phyloP scores from a whole-genome alignment of 768 basidiomycete genomes.

The Daedalea quercina region DNA sequence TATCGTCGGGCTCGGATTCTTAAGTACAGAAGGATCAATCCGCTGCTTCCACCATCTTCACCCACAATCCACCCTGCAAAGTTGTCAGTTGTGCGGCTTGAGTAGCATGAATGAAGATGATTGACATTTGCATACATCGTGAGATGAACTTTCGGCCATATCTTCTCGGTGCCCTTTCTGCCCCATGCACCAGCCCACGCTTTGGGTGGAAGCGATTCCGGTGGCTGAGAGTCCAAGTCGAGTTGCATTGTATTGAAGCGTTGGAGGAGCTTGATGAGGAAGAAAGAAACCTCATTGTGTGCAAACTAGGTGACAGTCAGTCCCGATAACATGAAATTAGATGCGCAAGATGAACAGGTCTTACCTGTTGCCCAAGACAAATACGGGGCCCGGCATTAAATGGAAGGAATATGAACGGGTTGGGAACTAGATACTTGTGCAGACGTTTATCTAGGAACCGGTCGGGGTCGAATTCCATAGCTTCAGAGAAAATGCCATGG shows the following conservation, averaged over 20 bases:
- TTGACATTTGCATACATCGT: too few species aligned
- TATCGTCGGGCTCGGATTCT: too few species aligned
- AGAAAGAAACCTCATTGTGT: constrained; percentile 59
- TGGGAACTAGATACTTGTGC: constrained; percentile 52
- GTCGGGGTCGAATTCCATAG: constrained; percentile 64
- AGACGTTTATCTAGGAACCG: constrained; percentile 62
- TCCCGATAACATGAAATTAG: background rate
- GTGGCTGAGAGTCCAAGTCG: constrained; percentile 35
- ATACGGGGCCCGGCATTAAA: constrained; percentile 21
- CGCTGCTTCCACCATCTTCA: too few species aligned
- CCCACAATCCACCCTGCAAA: too few species aligned
- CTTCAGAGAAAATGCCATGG: constrained; percentile 23
- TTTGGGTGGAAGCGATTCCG: constrained; percentile 34
- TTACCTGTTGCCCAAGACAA: constrained; percentile 20
- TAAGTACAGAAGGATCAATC: too few species aligned
- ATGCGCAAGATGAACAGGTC: background rate
- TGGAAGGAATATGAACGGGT: constrained; percentile 61
- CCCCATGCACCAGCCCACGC: constrained; percentile 45
- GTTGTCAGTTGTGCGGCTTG: too few species aligned
- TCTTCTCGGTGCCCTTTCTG: constrained; percentile 32
- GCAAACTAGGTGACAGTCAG: constrained; percentile 39
- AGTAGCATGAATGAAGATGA: too few species aligned
- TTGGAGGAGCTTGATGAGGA: constrained; percentile 56
- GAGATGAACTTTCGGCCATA: constrained; percentile 35
- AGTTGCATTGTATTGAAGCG: constrained; percentile 40